Conservation (phyloP, 306 rosid genomes). For the Dalbergia cultrata region DNA sequence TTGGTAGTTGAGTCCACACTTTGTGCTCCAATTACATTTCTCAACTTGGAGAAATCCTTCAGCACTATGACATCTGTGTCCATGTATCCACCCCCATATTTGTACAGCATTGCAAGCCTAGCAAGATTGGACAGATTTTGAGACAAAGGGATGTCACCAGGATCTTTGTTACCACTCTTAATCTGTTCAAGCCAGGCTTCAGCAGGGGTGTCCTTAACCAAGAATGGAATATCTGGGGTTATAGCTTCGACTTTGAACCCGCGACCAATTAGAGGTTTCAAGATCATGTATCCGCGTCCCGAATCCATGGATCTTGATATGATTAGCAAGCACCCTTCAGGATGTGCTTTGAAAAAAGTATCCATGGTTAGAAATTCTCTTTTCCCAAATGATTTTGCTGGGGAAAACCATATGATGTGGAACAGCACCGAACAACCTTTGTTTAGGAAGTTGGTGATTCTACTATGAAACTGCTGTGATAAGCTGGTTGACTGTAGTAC, state of each 20-base stretch:
- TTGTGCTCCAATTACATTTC: conserved; percentile 69
- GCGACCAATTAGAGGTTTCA: conserved; percentile 52
- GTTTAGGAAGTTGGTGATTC: conserved; percentile 51
- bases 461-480: conserved; percentile 45
- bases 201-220: not conserved
- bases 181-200: not conserved
- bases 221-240: not conserved
- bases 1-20: conserved; percentile 50
- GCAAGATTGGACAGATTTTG: not conserved
- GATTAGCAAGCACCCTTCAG: conserved; percentile 63
- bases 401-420: conserved; percentile 70
- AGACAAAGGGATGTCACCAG: not conserved
- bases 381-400: conserved; percentile 49
- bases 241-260: not conserved
- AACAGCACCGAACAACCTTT: conserved; percentile 54
- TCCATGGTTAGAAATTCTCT: conserved; percentile 68
- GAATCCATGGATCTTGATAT: conserved; percentile 73
- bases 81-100: conserved; percentile 16
- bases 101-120: not conserved
- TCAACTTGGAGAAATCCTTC: conserved; percentile 54
- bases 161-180: not conserved
- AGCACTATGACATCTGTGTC: conserved; percentile 33
- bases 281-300: conserved; percentile 47
- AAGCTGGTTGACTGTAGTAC: conserved; percentile 51
- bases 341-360: conserved; percentile 66